These are phyloP conservation scores for Aspergillus niger DNA, from an alignment of 2,329 filamentous ascomycete species.

Conservation along the genomic window DNA sequence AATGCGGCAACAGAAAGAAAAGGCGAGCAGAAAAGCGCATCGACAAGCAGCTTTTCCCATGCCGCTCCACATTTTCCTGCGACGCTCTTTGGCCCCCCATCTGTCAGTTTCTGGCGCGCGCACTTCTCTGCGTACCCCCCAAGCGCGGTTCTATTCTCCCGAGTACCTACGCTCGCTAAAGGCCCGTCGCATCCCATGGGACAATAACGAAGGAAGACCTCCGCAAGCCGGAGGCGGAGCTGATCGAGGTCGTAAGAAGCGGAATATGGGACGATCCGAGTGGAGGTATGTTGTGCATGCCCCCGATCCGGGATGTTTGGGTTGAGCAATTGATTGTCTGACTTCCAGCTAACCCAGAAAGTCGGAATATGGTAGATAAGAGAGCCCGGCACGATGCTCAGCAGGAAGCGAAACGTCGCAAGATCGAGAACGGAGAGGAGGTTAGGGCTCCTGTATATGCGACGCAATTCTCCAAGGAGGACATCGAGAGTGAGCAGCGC, in stretches of 20 bases:
- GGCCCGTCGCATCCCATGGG: constrained; percentile 31
- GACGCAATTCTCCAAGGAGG: constrained; percentile 68
- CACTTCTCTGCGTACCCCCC: neutral
- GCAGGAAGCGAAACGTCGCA: constrained; percentile 58
- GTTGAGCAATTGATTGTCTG: neutral
- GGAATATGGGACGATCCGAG: constrained; percentile 67
- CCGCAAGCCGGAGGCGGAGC: constrained; percentile 30
- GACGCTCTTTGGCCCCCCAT: constrained; percentile 11
- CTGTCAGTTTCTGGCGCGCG: neutral
- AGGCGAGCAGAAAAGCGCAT: constrained; percentile 7
- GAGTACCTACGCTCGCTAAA: neutral
- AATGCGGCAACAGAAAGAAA: constrained; percentile 12
- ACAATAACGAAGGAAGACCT: constrained; percentile 36
- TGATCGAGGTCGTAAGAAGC: constrained; percentile 58
- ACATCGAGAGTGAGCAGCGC: constrained; percentile 83
- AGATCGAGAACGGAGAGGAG: constrained; percentile 50
- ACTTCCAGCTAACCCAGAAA: constrained; percentile 53
- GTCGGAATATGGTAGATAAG: constrained; percentile 55
- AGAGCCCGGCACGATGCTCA: constrained; percentile 54
- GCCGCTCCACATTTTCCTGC: constrained; percentile 24
- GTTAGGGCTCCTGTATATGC: constrained; percentile 54
- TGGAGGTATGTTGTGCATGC: constrained; percentile 56
- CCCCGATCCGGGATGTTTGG: neutral
- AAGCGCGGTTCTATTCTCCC: neutral
- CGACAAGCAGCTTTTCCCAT: constrained; percentile 20